Evolutionary conservation across 139 green algal species (phyloP).

Genomic region (Chlorella sp.): DNA sequence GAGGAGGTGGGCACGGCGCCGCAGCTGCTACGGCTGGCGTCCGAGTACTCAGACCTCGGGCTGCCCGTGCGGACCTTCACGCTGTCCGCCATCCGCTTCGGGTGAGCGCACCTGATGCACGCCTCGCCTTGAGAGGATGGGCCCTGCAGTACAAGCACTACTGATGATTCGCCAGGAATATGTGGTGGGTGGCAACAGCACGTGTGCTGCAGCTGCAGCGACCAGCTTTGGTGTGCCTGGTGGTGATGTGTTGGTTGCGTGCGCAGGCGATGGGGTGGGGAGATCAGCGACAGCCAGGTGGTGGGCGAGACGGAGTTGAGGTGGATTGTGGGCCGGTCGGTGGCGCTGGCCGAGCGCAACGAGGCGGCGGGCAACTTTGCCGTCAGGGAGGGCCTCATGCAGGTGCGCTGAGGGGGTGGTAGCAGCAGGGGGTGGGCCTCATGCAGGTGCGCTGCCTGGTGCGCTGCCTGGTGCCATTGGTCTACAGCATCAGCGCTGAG

Average conservation of each 20-base stretch:
- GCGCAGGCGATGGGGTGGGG: constrained; percentile 20
- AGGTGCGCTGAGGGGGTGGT: too few relatives aligned
- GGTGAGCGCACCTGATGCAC: too few relatives aligned
- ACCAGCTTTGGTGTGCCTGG: not conserved
- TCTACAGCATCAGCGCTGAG: too few relatives aligned
- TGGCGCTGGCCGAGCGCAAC: constrained; percentile 21
- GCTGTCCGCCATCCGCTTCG: constrained; percentile 6
- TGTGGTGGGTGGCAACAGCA: too few relatives aligned
- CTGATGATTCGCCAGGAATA: too few relatives aligned
- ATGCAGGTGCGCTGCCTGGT: too few relatives aligned
- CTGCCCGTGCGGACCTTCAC: constrained; percentile 17
- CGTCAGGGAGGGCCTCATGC: constrained; percentile 13
- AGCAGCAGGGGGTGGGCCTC: too few relatives aligned
- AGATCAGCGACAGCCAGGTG: constrained; percentile 27
- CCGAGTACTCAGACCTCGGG: constrained; percentile 19
- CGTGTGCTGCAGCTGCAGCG: too few relatives aligned
- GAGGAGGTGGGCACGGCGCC: constrained; percentile 4
- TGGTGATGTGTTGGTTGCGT: not conserved
- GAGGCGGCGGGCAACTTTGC: constrained; percentile 10
- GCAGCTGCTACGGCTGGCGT: constrained; percentile 16
- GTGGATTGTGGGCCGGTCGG: constrained; percentile 25
- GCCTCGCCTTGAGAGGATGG: too few relatives aligned
- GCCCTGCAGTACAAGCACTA: too few relatives aligned
- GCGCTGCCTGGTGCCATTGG: too few relatives aligned
- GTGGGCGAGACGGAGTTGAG: constrained; percentile 25